Base-by-base conservation (phyloP, 306 rosid genomes). In the Neltuma alba region DNA sequence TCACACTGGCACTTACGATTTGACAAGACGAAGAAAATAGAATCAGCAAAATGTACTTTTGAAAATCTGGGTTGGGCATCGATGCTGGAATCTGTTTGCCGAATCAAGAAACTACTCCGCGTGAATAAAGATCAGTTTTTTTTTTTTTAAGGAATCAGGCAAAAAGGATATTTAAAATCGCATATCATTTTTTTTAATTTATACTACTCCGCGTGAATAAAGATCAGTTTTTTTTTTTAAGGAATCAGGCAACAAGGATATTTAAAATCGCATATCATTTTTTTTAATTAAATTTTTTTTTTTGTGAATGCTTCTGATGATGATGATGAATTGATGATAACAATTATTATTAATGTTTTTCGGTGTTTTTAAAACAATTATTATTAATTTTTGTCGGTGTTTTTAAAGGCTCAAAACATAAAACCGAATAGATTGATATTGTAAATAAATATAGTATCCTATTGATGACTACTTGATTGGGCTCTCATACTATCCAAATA, bases 41-140 rank as follows among this genome's bases (percentile, higher is more conserved):
- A 30, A 61, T 61, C 66, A 3, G 4, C 38, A 61, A 30, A n/a
- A n/a, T n/a, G n/a, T n/a, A n/a, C n/a, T n/a, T n/a, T n/a, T n/a
- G n/a, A n/a, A n/a, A n/a, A 4, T 48, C 3, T n/a, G 47, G 74
- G 47, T 50, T 30, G 66, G 64, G 58, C 66, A 72, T 60, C 33
- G 45, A 72, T 72, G 54, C 58, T 65, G 34, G 70, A 74, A 74
- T 54, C 48, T 40, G 54, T 25, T 54, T 65, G 63, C 63, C 40
- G 52, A 54, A 27, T 74, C 27, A 23, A 68, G 41, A 64, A 52
- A 65, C 37, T 44, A 14, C 70, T 9, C 50, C 83, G 74, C 75
- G 79, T 64, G 83, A 74, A 80, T 73, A 64, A 80, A 65, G 74
- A 80, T 74, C 45, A 63, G 52, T 6, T 14, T 45, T 3, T 45